Base-by-base conservation (phyloP, 306 rosid genomes). In the Fragaria iinumae region DNA sequence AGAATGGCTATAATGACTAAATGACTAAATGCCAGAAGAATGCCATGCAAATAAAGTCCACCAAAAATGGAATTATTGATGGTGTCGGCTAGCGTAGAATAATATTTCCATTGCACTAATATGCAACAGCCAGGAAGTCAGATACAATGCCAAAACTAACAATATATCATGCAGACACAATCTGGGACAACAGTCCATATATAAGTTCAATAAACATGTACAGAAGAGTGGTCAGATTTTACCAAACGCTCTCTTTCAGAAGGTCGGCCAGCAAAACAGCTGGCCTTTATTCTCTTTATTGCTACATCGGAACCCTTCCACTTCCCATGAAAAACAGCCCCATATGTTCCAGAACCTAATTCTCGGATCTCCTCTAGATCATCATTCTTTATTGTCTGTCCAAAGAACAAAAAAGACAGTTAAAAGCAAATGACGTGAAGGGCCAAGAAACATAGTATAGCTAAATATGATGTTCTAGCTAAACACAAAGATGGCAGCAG, bases 221-320 rank as follows among this genome's bases (percentile, higher is more conserved):
- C 77, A 75, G 73, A 60, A 69, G 77, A 84, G 74, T 68, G 29
- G 68, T 44, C 76, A 77, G 77, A 79, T 41, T 67, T 67, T 96
- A 96, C 99, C 99, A 96, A 72, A 74, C 97, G 93, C 73, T 91
- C 93, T 81, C 99, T 91, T 90, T 96, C 99, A 0, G 91, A 91
- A 11, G 99, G 99, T 74, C 93, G 91, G 84, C 98, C 98, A 27
- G 98, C 80, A 87, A 96, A 96, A 85, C 99, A 96, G 82, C 99
- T 96, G 64, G 98, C 93, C 77, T 96, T 96, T 72, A 96, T 96
- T 83, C 97, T 91, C 90, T 96, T 96, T 73, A 96, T 85, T 64
- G 99, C 99, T 49, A 96, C 96, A 71, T 96, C 97, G 81, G 99
- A 93, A 72, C 99, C 99, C 85, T 85, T 91, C 99, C 99, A 96